Evolutionary conservation across 2,329 filamentous ascomycete genomes (phyloP).

Genomic region (Trichoderma pleuroti): DNA sequence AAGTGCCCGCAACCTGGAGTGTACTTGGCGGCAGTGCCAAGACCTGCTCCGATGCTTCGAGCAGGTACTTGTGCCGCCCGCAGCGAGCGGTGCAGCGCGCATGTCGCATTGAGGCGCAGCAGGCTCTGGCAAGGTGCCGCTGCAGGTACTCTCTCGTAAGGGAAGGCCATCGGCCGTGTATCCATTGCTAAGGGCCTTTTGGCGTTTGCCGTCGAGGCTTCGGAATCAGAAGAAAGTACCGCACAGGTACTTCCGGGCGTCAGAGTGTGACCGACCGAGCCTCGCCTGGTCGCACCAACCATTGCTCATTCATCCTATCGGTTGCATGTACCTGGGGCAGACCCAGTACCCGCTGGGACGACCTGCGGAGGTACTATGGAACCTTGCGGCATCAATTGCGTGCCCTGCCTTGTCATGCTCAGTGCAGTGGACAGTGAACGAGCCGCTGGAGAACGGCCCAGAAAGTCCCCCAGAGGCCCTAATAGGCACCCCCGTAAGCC

Average conservation of each 20-base stretch:
- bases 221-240: slow-evolving; percentile 7
- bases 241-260: background rate
- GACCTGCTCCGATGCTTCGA: background rate
- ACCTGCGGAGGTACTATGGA: slow-evolving; percentile 1
- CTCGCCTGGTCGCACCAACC: background rate
- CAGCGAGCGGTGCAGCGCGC: background rate
- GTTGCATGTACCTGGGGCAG: background rate
- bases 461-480: background rate
- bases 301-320: background rate
- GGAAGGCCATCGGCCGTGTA: background rate
- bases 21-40: background rate
- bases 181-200: background rate
- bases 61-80: background rate
- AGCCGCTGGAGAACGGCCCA: background rate
- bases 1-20: background rate
- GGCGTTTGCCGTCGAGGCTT: background rate
- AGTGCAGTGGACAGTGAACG: background rate
- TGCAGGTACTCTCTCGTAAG: background rate
- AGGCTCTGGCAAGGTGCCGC: background rate
- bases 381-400: background rate
- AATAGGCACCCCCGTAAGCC: background rate
- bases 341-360: background rate
- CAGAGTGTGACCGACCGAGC: background rate
- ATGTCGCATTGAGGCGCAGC: slow-evolving; percentile 11
- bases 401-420: background rate